Evolutionary conservation across 208 protist genomes (phyloP), one percentile per base, ranked within the genome.

Genomic region (Herpetomonas samuelpessoai): DNA sequence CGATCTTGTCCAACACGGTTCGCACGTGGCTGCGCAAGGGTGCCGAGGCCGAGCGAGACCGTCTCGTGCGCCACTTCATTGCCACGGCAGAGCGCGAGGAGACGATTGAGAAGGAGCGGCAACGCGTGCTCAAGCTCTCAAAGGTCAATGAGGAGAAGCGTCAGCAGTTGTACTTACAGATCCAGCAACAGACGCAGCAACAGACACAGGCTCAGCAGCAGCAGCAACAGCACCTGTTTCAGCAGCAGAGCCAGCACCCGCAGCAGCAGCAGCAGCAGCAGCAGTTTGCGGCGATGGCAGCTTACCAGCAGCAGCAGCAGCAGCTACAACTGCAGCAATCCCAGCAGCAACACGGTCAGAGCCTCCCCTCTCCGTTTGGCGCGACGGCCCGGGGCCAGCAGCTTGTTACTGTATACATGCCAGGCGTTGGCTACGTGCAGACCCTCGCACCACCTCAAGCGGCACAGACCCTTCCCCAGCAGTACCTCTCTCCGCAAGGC

Each of bases 1-100:
- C 63, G 22, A 24, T 83, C 22, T 62, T 81, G 35, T 71, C 69
- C 3, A 35, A 57, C 2, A 56, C 76, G 27, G 28, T 94, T 7
- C 78, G 73, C n/a, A 54, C 48, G 19, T 94, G 88, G 88, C 28
- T 90, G 16, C 67, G 68, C 41, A 57, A 73, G n/a, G 74, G 81
- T 7, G 62, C 62, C 2, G 21, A 44, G 7, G 28, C 35, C 1
- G 81, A 84, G 66, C 72, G 85, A 31, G 55, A 79, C 49, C 54
- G 57, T 45, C 35, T 41, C 35, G 35, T 41, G 9, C 6, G 14
- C 9, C 35, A 18, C 9, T 41, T 41, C 14, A 14, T 18, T 6
- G 35, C 6, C 6, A 41, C 35, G 6, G 35, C 35, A 6, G 35
- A 41, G 14, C 35, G 35, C 9, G 35, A 41, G 35, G 35, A 41